Conservation (phyloP, 805 yeast species). For the Wickerhamiella musiphila region DNA sequence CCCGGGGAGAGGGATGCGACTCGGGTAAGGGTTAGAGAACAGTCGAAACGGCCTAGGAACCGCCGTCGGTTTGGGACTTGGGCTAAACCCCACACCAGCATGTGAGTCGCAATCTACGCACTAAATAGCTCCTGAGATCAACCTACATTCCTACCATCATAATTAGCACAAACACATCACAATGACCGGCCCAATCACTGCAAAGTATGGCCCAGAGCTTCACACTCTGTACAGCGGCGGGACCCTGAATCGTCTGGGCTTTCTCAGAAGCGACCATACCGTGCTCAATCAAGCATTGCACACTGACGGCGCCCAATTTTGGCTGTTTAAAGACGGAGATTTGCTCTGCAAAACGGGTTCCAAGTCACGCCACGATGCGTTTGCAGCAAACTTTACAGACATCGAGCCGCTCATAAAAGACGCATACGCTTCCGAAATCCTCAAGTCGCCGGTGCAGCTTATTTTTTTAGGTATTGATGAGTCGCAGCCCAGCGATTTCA, state of each 20-base stretch:
- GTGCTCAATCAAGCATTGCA: conserved; percentile 31
- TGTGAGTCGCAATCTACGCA: no score
- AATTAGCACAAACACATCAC: no score
- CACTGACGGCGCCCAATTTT: conserved; percentile 32
- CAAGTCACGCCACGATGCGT: conserved; percentile 10
- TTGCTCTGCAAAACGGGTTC: conserved; percentile 12
- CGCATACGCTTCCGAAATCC: conserved; percentile 20
- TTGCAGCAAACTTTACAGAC: conserved; percentile 23
- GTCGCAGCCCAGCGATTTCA: conserved; percentile 13
- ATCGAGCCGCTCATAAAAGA: conserved; percentile 20
- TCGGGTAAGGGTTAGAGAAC: no score
- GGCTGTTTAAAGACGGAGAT: conserved; percentile 24
- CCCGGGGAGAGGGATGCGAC: no score
- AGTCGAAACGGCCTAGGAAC: no score
- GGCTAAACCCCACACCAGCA: no score
- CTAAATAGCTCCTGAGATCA: no score
- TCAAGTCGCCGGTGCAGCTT: conserved; percentile 15
- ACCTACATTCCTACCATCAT: no score
- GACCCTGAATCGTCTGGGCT: conserved; percentile 46
- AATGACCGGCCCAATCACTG: conserved; percentile 13
- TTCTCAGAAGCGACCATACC: conserved; percentile 37
- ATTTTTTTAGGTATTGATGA: conserved; percentile 38
- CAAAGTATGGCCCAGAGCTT: conserved; percentile 17
- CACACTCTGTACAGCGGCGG: conserved; percentile 30
- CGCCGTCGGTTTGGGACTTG: no score